Base-by-base conservation (phyloP, 805 yeast genomes). In the Ogataea glucozyma region DNA sequence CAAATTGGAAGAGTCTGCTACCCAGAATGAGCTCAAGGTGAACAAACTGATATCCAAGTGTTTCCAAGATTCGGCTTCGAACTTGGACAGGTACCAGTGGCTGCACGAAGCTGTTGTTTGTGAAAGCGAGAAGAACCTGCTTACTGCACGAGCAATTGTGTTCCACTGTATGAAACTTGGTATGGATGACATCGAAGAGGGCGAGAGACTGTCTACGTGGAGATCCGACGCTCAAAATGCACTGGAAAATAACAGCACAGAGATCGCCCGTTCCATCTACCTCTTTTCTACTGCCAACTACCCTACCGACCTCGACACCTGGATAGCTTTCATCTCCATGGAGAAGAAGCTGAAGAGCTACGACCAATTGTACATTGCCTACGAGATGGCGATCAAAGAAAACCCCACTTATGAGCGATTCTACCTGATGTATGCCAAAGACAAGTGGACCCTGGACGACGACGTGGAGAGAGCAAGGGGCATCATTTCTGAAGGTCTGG, bases 351-450 rank as follows among this genome's bases (percentile, higher is more conserved):
- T 47, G 4, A 43, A 46, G n/a, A 45, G 48, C 9, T 42, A 61
- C 20, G 69, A 66, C 24, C 44, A 46, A 13, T 55, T 79, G 4
- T 72, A 69, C 46, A 53, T 61, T 3, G 70, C 70, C 20, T 82
- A 83, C 57, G 79, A 80, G 32, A 61, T 65, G 46, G 80, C 90
- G 1, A 69, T 83, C 0, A 51, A 56, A 1, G 55, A 69, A 1
- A 71, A 82, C 38, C 83, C 85, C 0, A 53, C 66, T 4, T 58
- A 65, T 22, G 79, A 76, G 27, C 56, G 74, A 10, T 70, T 88
- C 31, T 73, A 78, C 63, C 61, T 88, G 39, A 77, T 83, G 79
- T 87, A 78, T 56, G 85, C 95, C 0, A 83, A 83, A 51, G 90
- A 85, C 52, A 67, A 73, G 40, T 80, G 88, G 83, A 34, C 40